phyloP scores from a whole-genome alignment of 75 land plant species.

The Larix kaempferi region DNA sequence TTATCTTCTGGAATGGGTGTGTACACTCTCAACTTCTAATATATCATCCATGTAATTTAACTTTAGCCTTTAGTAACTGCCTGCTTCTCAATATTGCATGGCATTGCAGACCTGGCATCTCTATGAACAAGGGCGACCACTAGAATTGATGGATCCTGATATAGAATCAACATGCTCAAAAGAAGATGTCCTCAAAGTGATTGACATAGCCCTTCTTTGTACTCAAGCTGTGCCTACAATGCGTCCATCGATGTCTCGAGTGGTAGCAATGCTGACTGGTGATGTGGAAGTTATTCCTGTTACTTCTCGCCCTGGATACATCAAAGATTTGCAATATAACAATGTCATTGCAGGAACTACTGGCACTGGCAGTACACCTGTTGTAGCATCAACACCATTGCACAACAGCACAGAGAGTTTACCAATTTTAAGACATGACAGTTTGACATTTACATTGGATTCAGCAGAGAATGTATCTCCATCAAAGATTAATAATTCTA shows the following conservation, averaged over 20 bases:
- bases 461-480: too few species aligned
- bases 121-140: constrained; percentile 23
- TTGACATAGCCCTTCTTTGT: constrained; percentile 47
- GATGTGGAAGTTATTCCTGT: constrained; percentile 24
- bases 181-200: constrained; percentile 28
- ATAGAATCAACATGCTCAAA: constrained; percentile 14
- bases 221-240: constrained; percentile 47
- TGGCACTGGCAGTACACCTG: not conserved
- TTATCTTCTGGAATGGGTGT: constrained; percentile 71
- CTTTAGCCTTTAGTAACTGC: not conserved
- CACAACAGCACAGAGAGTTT: not conserved
- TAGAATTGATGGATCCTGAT: constrained; percentile 45
- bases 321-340: constrained; percentile 36
- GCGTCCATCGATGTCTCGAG: constrained; percentile 60
- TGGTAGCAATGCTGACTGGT: constrained; percentile 54
- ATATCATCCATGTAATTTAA: not conserved
- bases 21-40: not conserved
- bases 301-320: constrained; percentile 38
- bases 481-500: too few species aligned
- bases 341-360: too few species aligned
- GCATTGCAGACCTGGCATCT: constrained; percentile 49
- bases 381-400: not conserved
- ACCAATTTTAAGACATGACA: too few species aligned
- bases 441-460: too few species aligned
- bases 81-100: not conserved